Base-by-base conservation (phyloP, 2,329 filamentous ascomycete species). In the Diaporthe ampelina region DNA sequence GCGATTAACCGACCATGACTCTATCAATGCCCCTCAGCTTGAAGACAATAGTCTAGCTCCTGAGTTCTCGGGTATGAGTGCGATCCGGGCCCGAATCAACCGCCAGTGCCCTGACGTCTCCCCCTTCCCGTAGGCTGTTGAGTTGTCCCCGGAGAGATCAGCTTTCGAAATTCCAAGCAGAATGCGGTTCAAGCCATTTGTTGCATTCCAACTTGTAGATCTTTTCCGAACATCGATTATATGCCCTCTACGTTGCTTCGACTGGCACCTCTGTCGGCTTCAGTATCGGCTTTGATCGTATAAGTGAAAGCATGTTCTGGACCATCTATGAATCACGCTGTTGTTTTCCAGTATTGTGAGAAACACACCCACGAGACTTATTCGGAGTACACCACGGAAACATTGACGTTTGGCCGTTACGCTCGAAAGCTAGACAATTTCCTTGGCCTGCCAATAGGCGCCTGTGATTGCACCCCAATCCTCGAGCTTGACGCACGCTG, bases 401-500 rank as follows among this genome's bases (percentile, higher is more conserved):
- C 29, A 4, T 40, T 17, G 63, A 52, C 50, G 15, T 68, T 24
- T 21, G 32, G 32, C 48, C 63, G 32, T 52, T 35, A n/a, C 15
- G 29, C 32, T 26, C 10, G 8, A 40, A 50, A 54, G 29, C 32
- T 24, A 54, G 19, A 52, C 32, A n/a, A 19, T 10, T 40, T 54
- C 45, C 45, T 40, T 37, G 32, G n/a, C 48, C 48, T 26, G 32
- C 63, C 63, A 68, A 40, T 54, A n/a, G n/a, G n/a, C n/a, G 40
- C 29, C 29, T 52, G 45, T 24, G 6, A 32, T 35, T 17, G 13
- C 40, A 21, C 26, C 37, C 63, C 21, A 40, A 50, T 40, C 5
- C 32, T 54, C n/a, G 48, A 54, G 48, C 63, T 68, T 68, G 63
- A 35, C 37, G 48, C 48, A 13, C n/a, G 45, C 37, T 68, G n/a